A percentile compares a stretch with the other conserved stretches of the same genome.
These are phyloP conservation scores for Euphrasia confusa DNA, from an alignment of 257 asterid genomes.

Conservation along the genomic window DNA sequence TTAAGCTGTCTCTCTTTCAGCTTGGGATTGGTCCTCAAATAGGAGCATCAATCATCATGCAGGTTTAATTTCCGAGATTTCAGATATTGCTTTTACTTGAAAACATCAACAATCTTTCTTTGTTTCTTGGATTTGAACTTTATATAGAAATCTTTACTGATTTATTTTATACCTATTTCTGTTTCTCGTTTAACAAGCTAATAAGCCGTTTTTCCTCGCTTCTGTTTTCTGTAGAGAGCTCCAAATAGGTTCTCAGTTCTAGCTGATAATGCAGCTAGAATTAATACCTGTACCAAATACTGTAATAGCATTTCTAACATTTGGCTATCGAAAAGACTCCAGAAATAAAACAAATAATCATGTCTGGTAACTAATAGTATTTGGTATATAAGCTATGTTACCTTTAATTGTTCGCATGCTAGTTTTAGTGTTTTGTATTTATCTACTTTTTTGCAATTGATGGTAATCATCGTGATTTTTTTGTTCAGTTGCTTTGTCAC, in stretches of 20 bases:
- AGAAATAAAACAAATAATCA: not conserved
- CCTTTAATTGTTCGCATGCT: conserved; percentile 3
- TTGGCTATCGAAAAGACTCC: not conserved
- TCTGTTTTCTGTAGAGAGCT: not conserved
- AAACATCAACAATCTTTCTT: not conserved
- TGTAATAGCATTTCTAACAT: not conserved
- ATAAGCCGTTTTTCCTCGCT: not conserved
- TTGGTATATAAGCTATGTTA: not conserved
- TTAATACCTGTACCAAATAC: not conserved
- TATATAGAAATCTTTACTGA: conserved; percentile 1
- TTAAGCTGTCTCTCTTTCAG: conserved; percentile 92
- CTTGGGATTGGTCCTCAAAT: conserved; percentile 98
- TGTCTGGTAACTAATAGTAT: no score
- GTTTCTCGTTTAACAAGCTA: not conserved
- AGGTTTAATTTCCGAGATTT: conserved; percentile 43
- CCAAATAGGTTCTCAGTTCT: no score
- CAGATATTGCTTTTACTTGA: conserved; percentile 19
- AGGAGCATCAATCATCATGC: conserved; percentile 95
- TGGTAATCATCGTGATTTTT: conserved; percentile 21
- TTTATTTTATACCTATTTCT: no score
- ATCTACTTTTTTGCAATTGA: conserved; percentile 8
- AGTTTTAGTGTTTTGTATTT: conserved; percentile 13
- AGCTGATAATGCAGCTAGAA: not conserved
- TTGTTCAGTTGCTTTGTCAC: conserved; percentile 77
- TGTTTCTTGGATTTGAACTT: not conserved